Evolutionary conservation across 192 early-diverging fungal genomes (phyloP).

Genomic region (Chytriomyces confervae): DNA sequence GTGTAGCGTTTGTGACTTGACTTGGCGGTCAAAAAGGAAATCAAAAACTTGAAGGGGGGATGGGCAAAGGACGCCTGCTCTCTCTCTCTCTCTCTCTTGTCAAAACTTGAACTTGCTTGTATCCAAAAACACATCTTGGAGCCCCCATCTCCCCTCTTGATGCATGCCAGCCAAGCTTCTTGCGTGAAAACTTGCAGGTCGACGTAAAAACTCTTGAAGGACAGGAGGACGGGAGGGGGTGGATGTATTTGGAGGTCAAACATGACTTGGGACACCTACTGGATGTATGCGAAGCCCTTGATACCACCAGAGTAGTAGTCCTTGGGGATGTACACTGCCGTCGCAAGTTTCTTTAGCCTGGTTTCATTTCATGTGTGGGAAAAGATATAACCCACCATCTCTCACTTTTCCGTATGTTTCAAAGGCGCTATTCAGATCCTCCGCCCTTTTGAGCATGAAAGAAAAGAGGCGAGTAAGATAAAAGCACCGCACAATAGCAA

Average conservation of each 20-base stretch:
- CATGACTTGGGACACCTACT: slow-evolving; percentile 36
- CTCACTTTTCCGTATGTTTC: slow-evolving; percentile 51
- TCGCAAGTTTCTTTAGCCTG: background rate
- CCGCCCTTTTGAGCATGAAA: slow-evolving; percentile 26
- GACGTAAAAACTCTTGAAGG: background rate
- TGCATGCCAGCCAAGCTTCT: background rate
- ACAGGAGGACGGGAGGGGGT: background rate
- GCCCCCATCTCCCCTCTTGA: background rate
- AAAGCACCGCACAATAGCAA: background rate
- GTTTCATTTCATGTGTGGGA: background rate
- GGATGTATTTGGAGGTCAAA: background rate
- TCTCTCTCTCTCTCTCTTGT: background rate
- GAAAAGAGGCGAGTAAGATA: background rate
- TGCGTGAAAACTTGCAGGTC: background rate
- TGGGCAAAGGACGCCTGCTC: background rate
- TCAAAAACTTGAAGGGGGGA: slow-evolving; percentile 16
- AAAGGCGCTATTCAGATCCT: slow-evolving; percentile 51
- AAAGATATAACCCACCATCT: slow-evolving; percentile 38
- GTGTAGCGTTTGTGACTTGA: background rate
- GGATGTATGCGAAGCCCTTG: slow-evolving; percentile 57
- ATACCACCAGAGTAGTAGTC: slow-evolving; percentile 50
- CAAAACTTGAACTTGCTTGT: background rate
- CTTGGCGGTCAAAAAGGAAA: background rate
- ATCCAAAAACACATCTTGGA: background rate
- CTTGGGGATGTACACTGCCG: slow-evolving; percentile 52